Conservation (phyloP, 2,329 filamentous ascomycete genomes). For the Xylogone sp. region DNA sequence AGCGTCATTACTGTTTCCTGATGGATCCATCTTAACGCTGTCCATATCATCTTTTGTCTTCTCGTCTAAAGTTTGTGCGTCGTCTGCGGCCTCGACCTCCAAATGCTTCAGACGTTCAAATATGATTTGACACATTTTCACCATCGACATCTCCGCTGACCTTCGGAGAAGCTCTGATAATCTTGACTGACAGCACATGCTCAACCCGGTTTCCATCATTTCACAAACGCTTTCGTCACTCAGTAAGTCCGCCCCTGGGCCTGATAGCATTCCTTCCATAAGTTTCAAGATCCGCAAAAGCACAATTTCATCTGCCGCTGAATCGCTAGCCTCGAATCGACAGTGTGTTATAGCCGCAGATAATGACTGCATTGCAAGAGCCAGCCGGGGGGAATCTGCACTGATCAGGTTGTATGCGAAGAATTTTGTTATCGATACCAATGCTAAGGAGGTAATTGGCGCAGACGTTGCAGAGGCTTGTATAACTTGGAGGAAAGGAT, state of each 20-base stretch:
- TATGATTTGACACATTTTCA: constrained; percentile 98
- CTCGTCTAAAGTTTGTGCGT: constrained; percentile 62
- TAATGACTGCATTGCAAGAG: constrained; percentile 88
- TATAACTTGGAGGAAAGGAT: constrained; percentile 95
- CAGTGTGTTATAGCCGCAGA: constrained; percentile 96
- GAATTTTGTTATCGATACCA: constrained; percentile 94
- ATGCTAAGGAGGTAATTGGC: constrained; percentile 89
- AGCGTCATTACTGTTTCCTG: constrained; percentile 60
- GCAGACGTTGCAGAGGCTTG: constrained; percentile 94
- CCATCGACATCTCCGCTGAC: constrained; percentile 95
- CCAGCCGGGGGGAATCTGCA: constrained; percentile 77
- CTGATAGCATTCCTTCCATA: constrained; percentile 98
- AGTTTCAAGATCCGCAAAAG: constrained; percentile 90
- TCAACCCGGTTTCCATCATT: constrained; percentile 98
- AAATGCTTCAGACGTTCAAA: constrained; percentile 89
- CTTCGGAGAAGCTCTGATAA: constrained; percentile 86
- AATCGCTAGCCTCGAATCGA: constrained; percentile 94
- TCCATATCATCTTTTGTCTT: constrained; percentile 66
- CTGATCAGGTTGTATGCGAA: constrained; percentile 91
- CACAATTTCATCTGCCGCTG: constrained; percentile 91
- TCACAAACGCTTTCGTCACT: constrained; percentile 98
- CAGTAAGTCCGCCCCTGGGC: constrained; percentile 86
- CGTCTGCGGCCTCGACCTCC: constrained; percentile 69
- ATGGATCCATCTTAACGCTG: constrained; percentile 79
- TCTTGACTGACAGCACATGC: constrained; percentile 92